These are phyloP conservation scores for Sequoia sempervirens DNA, from an alignment of 75 land plant genomes.

Conservation along the genomic window DNA sequence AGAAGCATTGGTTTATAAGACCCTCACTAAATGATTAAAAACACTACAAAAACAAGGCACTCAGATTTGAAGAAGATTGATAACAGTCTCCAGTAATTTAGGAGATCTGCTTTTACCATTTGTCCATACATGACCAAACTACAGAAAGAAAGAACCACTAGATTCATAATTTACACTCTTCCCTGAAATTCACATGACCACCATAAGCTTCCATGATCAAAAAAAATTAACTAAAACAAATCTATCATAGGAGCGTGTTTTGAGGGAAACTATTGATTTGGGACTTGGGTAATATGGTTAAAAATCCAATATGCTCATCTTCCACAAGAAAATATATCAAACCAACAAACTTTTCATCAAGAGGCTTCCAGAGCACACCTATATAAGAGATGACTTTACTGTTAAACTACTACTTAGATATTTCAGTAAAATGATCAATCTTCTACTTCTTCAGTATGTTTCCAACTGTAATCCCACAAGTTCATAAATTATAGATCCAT, in stretches of 20 bases:
- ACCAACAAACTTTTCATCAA: not conserved
- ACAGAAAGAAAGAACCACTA: not conserved
- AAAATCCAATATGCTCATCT: not conserved
- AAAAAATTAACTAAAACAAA: not conserved
- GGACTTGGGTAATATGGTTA: not conserved
- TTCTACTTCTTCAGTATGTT: not conserved
- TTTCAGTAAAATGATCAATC: not conserved
- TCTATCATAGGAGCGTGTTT: not conserved
- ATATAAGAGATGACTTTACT: not conserved
- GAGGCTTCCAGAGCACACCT: not conserved
- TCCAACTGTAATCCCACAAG: not conserved
- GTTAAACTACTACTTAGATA: not conserved
- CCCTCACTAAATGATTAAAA: not conserved
- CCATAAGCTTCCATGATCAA: no score
- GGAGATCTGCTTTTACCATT: not conserved
- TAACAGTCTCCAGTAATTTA: not conserved
- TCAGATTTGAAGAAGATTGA: not conserved
- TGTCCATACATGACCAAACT: not conserved
- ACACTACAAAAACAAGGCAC: not conserved
- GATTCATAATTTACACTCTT: not conserved
- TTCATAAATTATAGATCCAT: not conserved
- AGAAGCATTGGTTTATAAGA: not conserved
- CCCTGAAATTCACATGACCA: not conserved
- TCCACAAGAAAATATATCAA: not conserved
- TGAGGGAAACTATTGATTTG: not conserved